Base-by-base conservation (phyloP, 371 early-diverging fungal genomes). In the Lichtheimia ramosa region DNA sequence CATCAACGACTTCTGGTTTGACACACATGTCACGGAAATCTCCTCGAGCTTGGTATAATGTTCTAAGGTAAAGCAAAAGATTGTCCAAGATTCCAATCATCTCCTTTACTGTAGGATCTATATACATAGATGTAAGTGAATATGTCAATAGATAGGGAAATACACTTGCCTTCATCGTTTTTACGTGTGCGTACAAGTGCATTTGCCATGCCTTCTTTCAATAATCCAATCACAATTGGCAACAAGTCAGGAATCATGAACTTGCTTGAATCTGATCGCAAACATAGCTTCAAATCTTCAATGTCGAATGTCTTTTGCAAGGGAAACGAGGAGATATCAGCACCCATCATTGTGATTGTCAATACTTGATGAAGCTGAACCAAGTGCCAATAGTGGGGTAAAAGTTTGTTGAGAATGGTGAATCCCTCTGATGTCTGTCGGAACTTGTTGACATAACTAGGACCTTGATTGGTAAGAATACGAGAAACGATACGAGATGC, bases 351-450 rank as follows among this genome's bases (percentile, higher is more conserved):
- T 43, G 83, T 75, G 2, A 83, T 56, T 5, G 88, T 46, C 13
- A 90, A 62, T 0, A 83, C 73, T 55, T 83, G 82, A 42, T 89
- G 83, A 12, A 92, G 65, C 48, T 87, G 85, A 1, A 77, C 58
- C 5, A 89, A 59, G 59, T 84, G 73, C 85, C 85, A 89, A 71
- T 85, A 82, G 48, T 75, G 66, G 13, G 83, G 84, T 18, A 90
- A 73, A 16, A 86, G 64, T 20, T 71, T 65, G 5, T 71, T 63
- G 66, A 90, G 59, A 7, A 89, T 81, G 3, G 79, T 25, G 64
- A 87, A 89, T 8, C 90, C 89, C 55, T 90, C 89, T 0, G 84
- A 79, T 0, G 72, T 43, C 0, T 69, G 58, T 48, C 82, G 75
- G 60, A 90, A 90, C 54, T 85, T 86, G 43, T 64, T 59, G 2